Evolutionary conservation across 495 filamentous ascomycete genomes (phyloP).

Genomic region (Penicillium coffeae): DNA sequence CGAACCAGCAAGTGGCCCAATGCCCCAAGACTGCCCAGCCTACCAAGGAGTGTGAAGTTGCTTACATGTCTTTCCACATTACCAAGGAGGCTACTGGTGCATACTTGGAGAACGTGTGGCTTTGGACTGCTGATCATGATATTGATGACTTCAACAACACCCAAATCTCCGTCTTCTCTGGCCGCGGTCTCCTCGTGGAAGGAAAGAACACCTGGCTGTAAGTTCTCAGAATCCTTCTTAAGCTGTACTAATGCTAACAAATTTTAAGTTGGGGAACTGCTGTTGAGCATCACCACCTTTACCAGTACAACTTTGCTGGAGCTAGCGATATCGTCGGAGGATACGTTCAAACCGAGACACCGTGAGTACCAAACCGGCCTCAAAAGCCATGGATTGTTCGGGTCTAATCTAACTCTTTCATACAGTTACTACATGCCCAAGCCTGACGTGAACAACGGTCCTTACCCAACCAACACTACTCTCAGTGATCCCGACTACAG

Average conservation of each 20-base stretch:
- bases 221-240: constrained; percentile 3
- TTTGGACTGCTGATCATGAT: constrained; percentile 74
- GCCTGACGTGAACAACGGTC: constrained; percentile 53
- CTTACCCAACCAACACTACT: constrained; percentile 45
- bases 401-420: not conserved
- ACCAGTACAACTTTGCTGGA: constrained; percentile 74
- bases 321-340: constrained; percentile 69
- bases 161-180: constrained; percentile 65
- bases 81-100: constrained; percentile 44
- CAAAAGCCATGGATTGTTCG: too few species aligned
- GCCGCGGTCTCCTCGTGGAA: constrained; percentile 63
- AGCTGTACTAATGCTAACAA: constrained; percentile 7
- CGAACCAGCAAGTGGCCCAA: constrained; percentile 44
- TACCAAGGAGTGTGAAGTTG: constrained; percentile 54
- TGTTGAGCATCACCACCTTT: constrained; percentile 72
- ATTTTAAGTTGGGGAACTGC: constrained; percentile 55
- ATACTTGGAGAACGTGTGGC: constrained; percentile 67
- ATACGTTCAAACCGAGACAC: constrained; percentile 81
- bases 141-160: constrained; percentile 54
- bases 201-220: constrained; percentile 56
- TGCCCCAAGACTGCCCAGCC: constrained; percentile 42
- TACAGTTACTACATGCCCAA: constrained; percentile 58
- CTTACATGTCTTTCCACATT: constrained; percentile 66
- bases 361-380: too few species aligned
- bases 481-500: constrained; percentile 59